Evolutionary conservation across 768 basidiomycete genomes (phyloP).

Genomic region (Boletellus emodensis): DNA sequence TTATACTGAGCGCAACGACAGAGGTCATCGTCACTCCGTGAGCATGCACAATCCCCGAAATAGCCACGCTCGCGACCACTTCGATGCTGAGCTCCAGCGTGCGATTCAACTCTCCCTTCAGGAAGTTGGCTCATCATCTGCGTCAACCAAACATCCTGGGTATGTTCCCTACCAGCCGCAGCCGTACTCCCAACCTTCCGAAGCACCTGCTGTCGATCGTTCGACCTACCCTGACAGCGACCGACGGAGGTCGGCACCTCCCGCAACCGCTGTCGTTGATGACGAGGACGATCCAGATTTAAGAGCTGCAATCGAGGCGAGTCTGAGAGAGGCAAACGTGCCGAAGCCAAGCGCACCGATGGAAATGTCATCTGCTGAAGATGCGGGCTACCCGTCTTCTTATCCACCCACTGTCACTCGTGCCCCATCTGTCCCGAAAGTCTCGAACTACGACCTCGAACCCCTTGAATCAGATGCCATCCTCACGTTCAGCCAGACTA

Average conservation of each 20-base stretch:
- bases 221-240: conserved; percentile 37
- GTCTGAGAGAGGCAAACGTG: conserved; percentile 77
- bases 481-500: conserved; percentile 84
- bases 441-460: conserved; percentile 78
- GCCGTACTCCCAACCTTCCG: conserved; percentile 48
- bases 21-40: conserved; percentile 50
- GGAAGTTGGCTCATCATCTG: conserved; percentile 54
- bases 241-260: conserved; percentile 17
- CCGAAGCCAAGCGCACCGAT: conserved; percentile 77
- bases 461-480: conserved; percentile 83
- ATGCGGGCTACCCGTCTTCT: conserved; percentile 43
- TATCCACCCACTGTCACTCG: conserved; percentile 39
- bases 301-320: conserved; percentile 92
- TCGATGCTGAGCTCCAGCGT: conserved; percentile 86
- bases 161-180: conserved; percentile 61
- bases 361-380: conserved; percentile 53
- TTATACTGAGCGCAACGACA: conserved; percentile 32
- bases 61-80: conserved; percentile 54
- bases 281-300: conserved; percentile 93
- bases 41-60: conserved; percentile 54
- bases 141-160: conserved; percentile 51
- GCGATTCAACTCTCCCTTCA: conserved; percentile 90
- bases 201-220: conserved; percentile 65
- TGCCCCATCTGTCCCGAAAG: conserved; percentile 42
- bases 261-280: conserved; percentile 30